Evolutionary conservation across 768 basidiomycete genomes (phyloP), one percentile per base, ranked within the genome.

Genomic region (Favolaschia claudopus): DNA sequence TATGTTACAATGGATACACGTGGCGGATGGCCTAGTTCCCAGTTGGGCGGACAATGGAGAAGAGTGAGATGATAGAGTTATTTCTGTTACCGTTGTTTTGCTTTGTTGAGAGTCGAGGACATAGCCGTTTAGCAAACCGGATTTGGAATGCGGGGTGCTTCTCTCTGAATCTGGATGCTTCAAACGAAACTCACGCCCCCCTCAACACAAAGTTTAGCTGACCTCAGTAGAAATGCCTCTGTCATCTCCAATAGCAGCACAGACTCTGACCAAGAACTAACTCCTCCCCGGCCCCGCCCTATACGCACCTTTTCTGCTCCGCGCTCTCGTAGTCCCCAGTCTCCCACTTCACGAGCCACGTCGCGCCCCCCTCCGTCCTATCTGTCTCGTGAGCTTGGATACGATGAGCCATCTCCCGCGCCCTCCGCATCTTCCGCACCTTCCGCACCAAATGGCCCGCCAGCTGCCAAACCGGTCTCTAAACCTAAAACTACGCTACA

Each of bases 191-290:
- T 67, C 44, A 58, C 72, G 8, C 52, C 69, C 7, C 71, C 74
- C 39, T 33, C 57, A 19, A 43, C 51, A 40, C 53, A 33, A 50
- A 60, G 70, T 44, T 68, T 91, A 55, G 85, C 87, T 45, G 85
- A 88, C 70, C 81, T 91, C 47, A 88, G 86, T 76, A 83, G 90
- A 70, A 90, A 90, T 77, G 81, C 89, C 1, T 90, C 89, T 13
- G 90, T 89, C 69, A 89, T 91, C 55, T 91, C 89, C 0, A 85
- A 81, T 37, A 87, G 85, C 60, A 82, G 80, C 68, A 87, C 87
- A 33, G 77, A 79, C 56, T 79, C 78, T 32, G 82, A 83, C 15
- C 72, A 77, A 46, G 52, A 77, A 33, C 66, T 81, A 45, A 74
- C 70, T 24, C 77, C 81, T 7, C 77, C 82, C 14, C 78, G 82